Conservation (phyloP, 257 asterid genomes). For the Scutellaria galericulata region DNA sequence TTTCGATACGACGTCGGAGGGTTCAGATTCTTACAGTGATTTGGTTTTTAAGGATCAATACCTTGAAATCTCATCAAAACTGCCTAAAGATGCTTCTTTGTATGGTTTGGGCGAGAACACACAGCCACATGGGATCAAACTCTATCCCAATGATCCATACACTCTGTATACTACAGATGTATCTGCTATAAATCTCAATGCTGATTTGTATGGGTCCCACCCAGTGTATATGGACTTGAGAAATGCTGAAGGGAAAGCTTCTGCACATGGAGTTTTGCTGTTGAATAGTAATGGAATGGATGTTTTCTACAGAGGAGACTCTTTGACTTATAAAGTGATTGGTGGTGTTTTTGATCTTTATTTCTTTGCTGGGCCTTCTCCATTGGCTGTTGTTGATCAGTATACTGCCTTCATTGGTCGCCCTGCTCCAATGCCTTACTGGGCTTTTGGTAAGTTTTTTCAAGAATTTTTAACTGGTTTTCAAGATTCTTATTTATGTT, state of each 20-base stretch:
- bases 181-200: slow-evolving; percentile 74
- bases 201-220: slow-evolving; percentile 81
- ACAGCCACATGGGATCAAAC: slow-evolving; percentile 74
- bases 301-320: slow-evolving; percentile 68
- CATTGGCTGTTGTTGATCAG: slow-evolving; percentile 82
- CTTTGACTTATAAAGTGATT: slow-evolving; percentile 78
- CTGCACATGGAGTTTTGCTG: slow-evolving; percentile 77
- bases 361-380: slow-evolving; percentile 76
- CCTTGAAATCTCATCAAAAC: slow-evolving; percentile 72
- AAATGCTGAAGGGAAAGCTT: slow-evolving; percentile 51
- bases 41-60: slow-evolving; percentile 86
- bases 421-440: slow-evolving; percentile 91
- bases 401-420: slow-evolving; percentile 73
- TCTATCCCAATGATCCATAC: slow-evolving; percentile 69
- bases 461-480: neutral
- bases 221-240: slow-evolving; percentile 87
- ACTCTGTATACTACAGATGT: slow-evolving; percentile 71
- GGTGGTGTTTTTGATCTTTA: slow-evolving; percentile 85
- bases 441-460: slow-evolving; percentile 69
- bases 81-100: slow-evolving; percentile 71
- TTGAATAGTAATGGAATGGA: slow-evolving; percentile 90
- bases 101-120: slow-evolving; percentile 86
- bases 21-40: slow-evolving; percentile 52
- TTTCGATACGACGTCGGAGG: slow-evolving; percentile 57
- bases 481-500: neutral